Base-by-base conservation (phyloP, 768 basidiomycete species). In the Leccinum longicurvipes region DNA sequence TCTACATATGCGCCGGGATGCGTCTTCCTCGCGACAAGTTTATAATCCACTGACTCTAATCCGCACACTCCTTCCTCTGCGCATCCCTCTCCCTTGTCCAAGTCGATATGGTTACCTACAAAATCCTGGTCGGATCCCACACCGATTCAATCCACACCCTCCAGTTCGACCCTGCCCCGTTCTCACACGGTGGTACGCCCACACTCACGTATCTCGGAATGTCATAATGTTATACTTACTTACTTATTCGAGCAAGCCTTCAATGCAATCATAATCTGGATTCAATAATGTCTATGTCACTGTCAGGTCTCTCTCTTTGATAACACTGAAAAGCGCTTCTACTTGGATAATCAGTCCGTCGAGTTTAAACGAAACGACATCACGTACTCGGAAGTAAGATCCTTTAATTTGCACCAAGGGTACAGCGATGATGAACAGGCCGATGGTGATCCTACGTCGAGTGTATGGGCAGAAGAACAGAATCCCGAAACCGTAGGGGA, bases 71-170 rank as follows among this genome's bases (percentile, higher is more conserved):
- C 32, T n/a, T n/a, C n/a, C n/a, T n/a, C n/a, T n/a, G n/a, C n/a
- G n/a, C n/a, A n/a, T n/a, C n/a, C n/a, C 7, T 34, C 32, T 34
- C 32, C 15, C 32, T 17, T 15, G n/a, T n/a, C n/a, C n/a, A n/a
- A n/a, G 32, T 34, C 17, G 42, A 42, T 42, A 71, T 71, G 68
- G 27, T 46, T 11, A 39, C 56, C 10, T 21, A 50, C 29, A 72
- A 60, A 47, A 87, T 90, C 61, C 71, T 86, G 29, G 84, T 82
- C 24, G 82, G 78, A 48, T 85, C 87, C 17, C 85, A 85, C 70
- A 79, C 86, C 23, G 74, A 83, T 64, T 75, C 79, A 32, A 77
- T 93, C 58, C 76, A 79, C 39, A 84, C 86, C 1, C 74, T 91
- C 51, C 65, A 70, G 19, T 92, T 93, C 63, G 81, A 89, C 63